These are phyloP conservation scores for Plasmodium falciparum DNA, from an alignment of 169 alveolate genomes.

Conservation along the genomic window DNA sequence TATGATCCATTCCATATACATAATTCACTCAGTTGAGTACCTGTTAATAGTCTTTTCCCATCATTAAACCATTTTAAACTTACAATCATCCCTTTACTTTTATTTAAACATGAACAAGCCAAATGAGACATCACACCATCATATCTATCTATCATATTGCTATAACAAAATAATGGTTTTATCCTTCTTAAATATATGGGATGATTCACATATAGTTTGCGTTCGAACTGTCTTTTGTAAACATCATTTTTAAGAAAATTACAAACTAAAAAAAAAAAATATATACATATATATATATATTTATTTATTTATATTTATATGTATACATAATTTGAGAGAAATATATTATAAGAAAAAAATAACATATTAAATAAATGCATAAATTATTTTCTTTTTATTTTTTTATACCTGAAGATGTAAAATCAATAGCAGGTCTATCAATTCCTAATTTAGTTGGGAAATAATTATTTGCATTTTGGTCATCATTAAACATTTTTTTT, in stretches of 20 bases:
- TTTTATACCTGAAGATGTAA: constrained; percentile 55
- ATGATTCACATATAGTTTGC: constrained; percentile 46
- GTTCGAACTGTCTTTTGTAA: constrained; percentile 57
- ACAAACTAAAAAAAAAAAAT: constrained; percentile 36
- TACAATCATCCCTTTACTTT: constrained; percentile 61
- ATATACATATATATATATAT: not conserved
- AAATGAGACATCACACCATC: constrained; percentile 65
- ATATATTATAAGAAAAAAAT: not conserved
- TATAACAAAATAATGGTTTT: constrained; percentile 59
- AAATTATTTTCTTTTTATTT: not conserved
- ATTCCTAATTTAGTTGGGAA: constrained; percentile 63
- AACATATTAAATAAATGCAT: too few relatives aligned
- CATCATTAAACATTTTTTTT: constrained; percentile 48
- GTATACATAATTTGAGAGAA: not conserved
- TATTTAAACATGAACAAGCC: constrained; percentile 59
- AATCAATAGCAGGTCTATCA: constrained; percentile 75
- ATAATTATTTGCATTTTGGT: constrained; percentile 45
- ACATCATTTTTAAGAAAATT: constrained; percentile 54
- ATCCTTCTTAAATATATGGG: constrained; percentile 55
- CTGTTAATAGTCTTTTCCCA: constrained; percentile 90
- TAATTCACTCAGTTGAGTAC: constrained; percentile 91
- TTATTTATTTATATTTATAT: not conserved
- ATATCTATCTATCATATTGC: constrained; percentile 72
- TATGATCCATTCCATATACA: constrained; percentile 90
- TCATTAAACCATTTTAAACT: constrained; percentile 88